Base-by-base conservation (phyloP, 169 alveolate species). In the Plasmodium chabaudi region DNA sequence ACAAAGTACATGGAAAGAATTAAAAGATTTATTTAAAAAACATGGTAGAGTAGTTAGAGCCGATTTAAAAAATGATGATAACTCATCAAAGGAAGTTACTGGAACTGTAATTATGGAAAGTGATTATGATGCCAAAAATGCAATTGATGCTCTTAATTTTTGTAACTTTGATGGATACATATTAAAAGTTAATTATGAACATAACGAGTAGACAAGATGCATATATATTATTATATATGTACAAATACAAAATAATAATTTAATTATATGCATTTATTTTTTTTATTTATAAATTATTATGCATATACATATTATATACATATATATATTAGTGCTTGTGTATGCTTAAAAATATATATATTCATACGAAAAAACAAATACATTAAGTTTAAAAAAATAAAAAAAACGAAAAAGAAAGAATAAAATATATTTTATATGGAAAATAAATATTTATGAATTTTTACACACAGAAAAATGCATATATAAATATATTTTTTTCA, bases 11-110 rank as follows among this genome's bases (percentile, higher is more conserved):
- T 93, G 96, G 96, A 91, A 92, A 49, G 93, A 88, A 72, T 70
- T 93, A 55, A 93, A 93, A 69, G 96, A 93, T 61, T 91, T 93
- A 13, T 93, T 93, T 92, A 93, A 75, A 60, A 91, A 72, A 19
- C 93, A 94, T 77, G 96, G 94, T 19, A 61, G 92, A 1, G 95
- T 93, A 23, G 74, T 69, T 39, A 91, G 95, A 90, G 92, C 92
- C n/a, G 92, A 67, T 67, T 67, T 49, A 56, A 84, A 57, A 64
- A 69, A 57, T 55, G 70, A 73, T 46, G 68, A 61, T 25, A 87
- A 34, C 3, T 13, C 88, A 44, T 65, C 74, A 1, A 87, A 73
- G 17, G 88, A 73, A 60, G 3, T 73, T n/a, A 73, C 72, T 6
- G 88, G 88, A 42, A 46, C 68, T 5, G 88, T 73, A 12, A 73